Evolutionary conservation across 139 green algal species (phyloP).

Genomic region (Mesotaenium endlicherianum): DNA sequence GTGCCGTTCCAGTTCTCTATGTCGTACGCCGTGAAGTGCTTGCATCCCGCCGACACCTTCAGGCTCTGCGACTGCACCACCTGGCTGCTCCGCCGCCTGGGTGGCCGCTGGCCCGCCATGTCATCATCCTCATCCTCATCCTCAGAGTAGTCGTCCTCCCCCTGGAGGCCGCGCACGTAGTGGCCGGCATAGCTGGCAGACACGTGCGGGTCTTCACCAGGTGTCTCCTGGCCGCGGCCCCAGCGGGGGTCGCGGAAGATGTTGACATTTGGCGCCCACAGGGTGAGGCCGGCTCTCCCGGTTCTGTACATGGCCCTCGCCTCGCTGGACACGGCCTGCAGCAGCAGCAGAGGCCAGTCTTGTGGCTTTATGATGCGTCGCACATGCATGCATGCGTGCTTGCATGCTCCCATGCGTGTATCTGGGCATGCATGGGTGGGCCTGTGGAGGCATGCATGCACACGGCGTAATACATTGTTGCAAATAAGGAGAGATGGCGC

Average conservation of each 20-base stretch:
- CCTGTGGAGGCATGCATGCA: not conserved
- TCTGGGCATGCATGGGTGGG: not conserved
- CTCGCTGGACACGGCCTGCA: not conserved
- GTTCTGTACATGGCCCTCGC: not conserved
- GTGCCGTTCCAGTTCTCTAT: constrained; percentile 24
- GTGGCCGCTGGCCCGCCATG: not conserved
- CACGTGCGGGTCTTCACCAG: constrained; percentile 19
- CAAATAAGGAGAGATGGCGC: not conserved
- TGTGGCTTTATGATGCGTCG: not conserved
- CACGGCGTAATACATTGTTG: not conserved
- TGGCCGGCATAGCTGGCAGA: not conserved
- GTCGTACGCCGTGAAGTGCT: constrained; percentile 38
- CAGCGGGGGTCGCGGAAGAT: constrained; percentile 43
- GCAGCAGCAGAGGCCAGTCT: not conserved
- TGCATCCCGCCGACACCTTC: not conserved
- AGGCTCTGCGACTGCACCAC: not conserved
- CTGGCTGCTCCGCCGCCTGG: not conserved
- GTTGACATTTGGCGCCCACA: constrained; percentile 47
- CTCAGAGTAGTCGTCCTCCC: not conserved
- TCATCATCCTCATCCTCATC: not conserved
- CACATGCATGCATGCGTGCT: not conserved
- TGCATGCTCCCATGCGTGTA: not conserved
- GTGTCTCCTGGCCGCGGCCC: constrained; percentile 29
- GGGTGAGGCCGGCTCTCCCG: not conserved
- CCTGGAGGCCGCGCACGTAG: constrained; percentile 22